phyloP scores from a whole-genome alignment of 352 stramenopile genomes.

The Nothophytophthora sp. region DNA sequence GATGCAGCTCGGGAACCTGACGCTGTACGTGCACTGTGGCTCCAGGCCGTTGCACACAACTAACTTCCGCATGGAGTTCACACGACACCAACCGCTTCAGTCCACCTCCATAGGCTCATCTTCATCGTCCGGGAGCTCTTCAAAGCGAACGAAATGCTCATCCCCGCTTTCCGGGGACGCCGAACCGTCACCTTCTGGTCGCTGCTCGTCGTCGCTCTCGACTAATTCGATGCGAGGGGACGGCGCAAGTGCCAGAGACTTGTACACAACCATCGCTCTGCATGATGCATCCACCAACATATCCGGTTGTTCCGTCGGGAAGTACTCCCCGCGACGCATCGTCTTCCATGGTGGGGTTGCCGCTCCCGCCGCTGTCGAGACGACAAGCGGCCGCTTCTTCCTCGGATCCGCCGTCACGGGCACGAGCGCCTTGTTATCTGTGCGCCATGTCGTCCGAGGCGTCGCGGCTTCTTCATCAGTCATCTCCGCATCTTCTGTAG shows the following conservation, averaged over 20 bases:
- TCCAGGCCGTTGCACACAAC: too few species aligned
- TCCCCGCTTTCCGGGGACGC: slow-evolving; percentile 26
- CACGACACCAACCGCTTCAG: slow-evolving; percentile 25
- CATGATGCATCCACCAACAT: slow-evolving; percentile 32
- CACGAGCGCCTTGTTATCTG: slow-evolving; percentile 19
- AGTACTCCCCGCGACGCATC: slow-evolving; percentile 3
- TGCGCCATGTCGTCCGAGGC: slow-evolving; percentile 18
- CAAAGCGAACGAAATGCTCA: slow-evolving; percentile 60
- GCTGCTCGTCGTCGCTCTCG: slow-evolving; percentile 42
- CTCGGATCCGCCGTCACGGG: slow-evolving; percentile 5
- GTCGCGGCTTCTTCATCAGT: slow-evolving; percentile 37
- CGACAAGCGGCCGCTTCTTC: slow-evolving; percentile 22
- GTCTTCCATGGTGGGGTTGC: slow-evolving; percentile 15
- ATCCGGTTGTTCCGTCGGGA: neutral
- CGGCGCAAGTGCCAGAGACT: slow-evolving; percentile 17
- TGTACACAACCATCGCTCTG: slow-evolving; percentile 53
- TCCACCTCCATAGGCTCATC: slow-evolving; percentile 77
- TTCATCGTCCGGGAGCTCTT: slow-evolving; percentile 69
- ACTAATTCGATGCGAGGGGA: slow-evolving; percentile 55
- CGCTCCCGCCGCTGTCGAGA: neutral
- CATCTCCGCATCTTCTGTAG: slow-evolving; percentile 25
- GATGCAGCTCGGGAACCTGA: too few species aligned
- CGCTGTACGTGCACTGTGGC: too few species aligned
- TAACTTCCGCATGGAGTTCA: too few species aligned
- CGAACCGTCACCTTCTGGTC: slow-evolving; percentile 5